Evolutionary conservation across 352 stramenopile genomes (phyloP).

Genomic region (Blastocystis sp.): DNA sequence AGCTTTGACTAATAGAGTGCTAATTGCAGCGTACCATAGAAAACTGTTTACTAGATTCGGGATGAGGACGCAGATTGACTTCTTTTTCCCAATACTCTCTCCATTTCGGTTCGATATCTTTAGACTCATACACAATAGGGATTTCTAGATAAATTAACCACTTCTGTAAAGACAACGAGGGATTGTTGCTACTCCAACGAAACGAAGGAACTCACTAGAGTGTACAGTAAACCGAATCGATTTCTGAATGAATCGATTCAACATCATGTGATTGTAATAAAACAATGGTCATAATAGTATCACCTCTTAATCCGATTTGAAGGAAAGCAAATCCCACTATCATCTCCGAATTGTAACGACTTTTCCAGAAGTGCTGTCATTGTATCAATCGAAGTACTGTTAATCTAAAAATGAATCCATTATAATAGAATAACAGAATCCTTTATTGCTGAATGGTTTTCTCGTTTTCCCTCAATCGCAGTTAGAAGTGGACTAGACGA

Average conservation of each 20-base stretch:
- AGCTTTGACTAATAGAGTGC: not conserved
- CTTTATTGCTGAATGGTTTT: not conserved
- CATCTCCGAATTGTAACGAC: too few species aligned
- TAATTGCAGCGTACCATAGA: not conserved
- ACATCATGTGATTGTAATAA: not conserved
- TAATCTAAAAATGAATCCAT: too few species aligned
- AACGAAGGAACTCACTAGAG: not conserved
- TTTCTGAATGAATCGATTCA: not conserved
- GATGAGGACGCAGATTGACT: constrained; percentile 25
- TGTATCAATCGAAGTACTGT: too few species aligned
- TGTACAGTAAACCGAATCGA: not conserved
- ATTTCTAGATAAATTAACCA: not conserved
- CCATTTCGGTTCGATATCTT: constrained; percentile 23
- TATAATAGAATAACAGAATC: too few species aligned
- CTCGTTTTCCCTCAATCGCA: not conserved
- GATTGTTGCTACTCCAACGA: not conserved
- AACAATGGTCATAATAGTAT: not conserved
- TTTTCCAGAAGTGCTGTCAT: too few species aligned
- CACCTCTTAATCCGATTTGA: too few species aligned
- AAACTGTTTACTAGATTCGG: constrained; percentile 25
- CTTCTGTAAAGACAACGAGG: not conserved
- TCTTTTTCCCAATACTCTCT: not conserved
- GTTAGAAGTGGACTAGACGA: not conserved
- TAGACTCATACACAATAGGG: constrained; percentile 27
- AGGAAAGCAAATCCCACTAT: too few species aligned